Evolutionary conservation across 257 asterid genomes (phyloP).

Genomic region (Echium plantagineum): DNA sequence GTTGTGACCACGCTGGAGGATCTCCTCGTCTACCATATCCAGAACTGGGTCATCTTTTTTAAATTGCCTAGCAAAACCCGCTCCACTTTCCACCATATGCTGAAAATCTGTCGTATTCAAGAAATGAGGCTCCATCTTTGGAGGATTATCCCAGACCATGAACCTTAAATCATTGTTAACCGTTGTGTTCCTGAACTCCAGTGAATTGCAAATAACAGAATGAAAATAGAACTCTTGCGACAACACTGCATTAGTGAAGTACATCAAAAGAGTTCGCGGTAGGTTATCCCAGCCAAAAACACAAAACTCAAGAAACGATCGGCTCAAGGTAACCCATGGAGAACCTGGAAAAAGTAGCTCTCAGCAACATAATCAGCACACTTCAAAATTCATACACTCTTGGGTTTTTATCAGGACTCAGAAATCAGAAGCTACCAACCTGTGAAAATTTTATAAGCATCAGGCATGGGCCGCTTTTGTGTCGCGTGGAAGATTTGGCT

Average conservation of each 20-base stretch:
- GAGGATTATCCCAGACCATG: slow-evolving; percentile 91
- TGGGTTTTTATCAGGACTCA: neutral
- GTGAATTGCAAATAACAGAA: slow-evolving; percentile 74
- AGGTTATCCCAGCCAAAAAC: slow-evolving; percentile 83
- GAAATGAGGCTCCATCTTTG: slow-evolving; percentile 91
- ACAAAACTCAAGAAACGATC: slow-evolving; percentile 64
- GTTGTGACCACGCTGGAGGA: slow-evolving; percentile 65
- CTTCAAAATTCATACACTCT: too few species aligned
- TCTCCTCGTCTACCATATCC: slow-evolving; percentile 61
- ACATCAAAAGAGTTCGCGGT: slow-evolving; percentile 88
- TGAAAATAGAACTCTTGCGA: slow-evolving; percentile 95
- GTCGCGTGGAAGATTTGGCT: slow-evolving; percentile 86
- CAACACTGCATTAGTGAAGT: slow-evolving; percentile 50
- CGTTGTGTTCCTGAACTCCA: slow-evolving; percentile 64
- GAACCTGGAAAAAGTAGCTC: slow-evolving; percentile 41
- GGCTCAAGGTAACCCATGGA: slow-evolving; percentile 85
- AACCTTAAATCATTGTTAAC: slow-evolving; percentile 83
- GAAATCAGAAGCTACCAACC: slow-evolving; percentile 42
- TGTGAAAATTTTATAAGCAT: slow-evolving; percentile 78
- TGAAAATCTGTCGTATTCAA: slow-evolving; percentile 51
- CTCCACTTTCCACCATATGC: slow-evolving; percentile 66
- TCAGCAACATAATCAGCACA: neutral
- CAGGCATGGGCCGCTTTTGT: slow-evolving; percentile 86
- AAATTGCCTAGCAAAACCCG: slow-evolving; percentile 89
- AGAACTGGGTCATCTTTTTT: slow-evolving; percentile 45